phyloP scores from a whole-genome alignment of 164 flowering plant genomes.

The Macadamia tetraphylla region DNA sequence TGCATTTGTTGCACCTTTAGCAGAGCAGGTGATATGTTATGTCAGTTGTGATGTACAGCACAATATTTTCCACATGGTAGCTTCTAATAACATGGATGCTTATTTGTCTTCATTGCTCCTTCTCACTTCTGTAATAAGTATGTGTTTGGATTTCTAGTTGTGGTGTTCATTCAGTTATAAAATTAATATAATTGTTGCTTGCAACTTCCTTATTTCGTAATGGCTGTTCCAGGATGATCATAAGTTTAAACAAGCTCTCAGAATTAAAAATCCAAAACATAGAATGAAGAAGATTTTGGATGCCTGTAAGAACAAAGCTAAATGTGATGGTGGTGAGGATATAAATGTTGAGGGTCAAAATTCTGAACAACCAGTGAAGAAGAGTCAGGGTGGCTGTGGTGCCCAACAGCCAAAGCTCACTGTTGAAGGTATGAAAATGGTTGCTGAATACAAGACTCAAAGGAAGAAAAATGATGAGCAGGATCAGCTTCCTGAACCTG shows the following conservation, averaged over 20 bases:
- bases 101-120: neutral
- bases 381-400: constrained; percentile 93
- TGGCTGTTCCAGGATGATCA: constrained; percentile 63
- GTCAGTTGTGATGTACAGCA: neutral
- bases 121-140: neutral
- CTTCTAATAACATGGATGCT: neutral
- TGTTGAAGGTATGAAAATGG: constrained; percentile 97
- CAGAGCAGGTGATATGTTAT: no score
- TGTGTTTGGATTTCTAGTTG: neutral
- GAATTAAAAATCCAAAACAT: constrained; percentile 79
- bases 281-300: constrained; percentile 76
- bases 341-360: constrained; percentile 65
- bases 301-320: constrained; percentile 82
- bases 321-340: constrained; percentile 97
- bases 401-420: constrained; percentile 94
- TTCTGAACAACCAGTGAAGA: constrained; percentile 72
- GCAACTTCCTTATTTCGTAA: neutral
- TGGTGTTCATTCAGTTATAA: neutral
- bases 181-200: neutral
- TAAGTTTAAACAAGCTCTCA: constrained; percentile 85
- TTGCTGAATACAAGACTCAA: constrained; percentile 85
- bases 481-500: constrained; percentile 98
- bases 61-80: neutral
- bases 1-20: no score
- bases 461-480: constrained; percentile 89